Conservation (phyloP, 257 asterid species). For the Solanum pinnatisectum region DNA sequence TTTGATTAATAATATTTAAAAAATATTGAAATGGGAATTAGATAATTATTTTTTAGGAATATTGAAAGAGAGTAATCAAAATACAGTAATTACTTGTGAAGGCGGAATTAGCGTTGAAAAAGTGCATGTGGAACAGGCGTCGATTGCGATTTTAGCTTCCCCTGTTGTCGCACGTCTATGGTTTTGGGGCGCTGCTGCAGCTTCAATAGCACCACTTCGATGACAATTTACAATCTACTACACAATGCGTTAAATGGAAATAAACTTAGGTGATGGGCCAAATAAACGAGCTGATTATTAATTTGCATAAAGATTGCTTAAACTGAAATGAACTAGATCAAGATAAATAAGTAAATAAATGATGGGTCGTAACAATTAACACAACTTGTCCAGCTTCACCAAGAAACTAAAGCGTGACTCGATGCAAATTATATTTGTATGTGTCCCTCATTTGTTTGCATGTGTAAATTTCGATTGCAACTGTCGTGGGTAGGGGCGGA, state of each 20-base stretch:
- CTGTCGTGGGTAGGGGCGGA: too few relatives aligned
- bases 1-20: neutral
- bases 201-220: neutral
- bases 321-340: neutral
- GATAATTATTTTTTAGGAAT: neutral
- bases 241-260: too few relatives aligned
- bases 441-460: too few relatives aligned
- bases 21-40: neutral
- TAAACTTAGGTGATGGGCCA: neutral
- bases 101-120: neutral
- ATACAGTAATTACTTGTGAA: neutral
- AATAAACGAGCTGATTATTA: neutral
- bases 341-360: too few relatives aligned
- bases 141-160: neutral
- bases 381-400: too few relatives aligned
- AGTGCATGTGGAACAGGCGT: conserved; percentile 11
- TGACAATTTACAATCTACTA: too few relatives aligned
- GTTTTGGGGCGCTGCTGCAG: neutral
- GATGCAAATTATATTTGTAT: too few relatives aligned
- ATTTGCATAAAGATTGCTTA: too few relatives aligned
- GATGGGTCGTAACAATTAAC: too few relatives aligned
- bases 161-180: neutral
- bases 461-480: too few relatives aligned
- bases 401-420: too few relatives aligned
- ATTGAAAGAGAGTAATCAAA: neutral